Percentiles rank a stretch among this genome's conserved stretches.
phyloP scores from a whole-genome alignment of 371 early-diverging fungal species.

The Paraphysoderma sedebokerense region DNA sequence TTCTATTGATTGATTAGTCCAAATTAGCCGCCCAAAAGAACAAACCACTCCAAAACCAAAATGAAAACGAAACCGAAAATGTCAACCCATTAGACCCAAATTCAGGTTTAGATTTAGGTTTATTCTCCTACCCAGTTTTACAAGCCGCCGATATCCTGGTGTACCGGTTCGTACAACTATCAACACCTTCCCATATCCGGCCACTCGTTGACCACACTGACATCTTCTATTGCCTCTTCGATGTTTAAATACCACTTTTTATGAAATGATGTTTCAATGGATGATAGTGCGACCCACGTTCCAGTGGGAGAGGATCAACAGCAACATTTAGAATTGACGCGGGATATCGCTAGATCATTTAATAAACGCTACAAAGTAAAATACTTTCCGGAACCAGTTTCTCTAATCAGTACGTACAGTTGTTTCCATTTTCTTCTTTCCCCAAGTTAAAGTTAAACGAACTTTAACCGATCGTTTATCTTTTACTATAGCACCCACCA shows the following conservation, averaged over 20 bases:
- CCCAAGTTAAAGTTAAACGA: not conserved
- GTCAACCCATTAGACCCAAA: constrained; percentile 12
- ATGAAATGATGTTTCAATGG: too few species aligned
- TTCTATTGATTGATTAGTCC: constrained; percentile 7
- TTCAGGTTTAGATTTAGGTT: constrained; percentile 44
- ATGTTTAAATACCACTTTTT: not conserved
- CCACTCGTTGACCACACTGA: not conserved
- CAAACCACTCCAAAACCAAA: constrained; percentile 14
- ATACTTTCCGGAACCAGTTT: constrained; percentile 49
- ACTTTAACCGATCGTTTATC: not conserved
- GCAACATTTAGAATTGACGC: constrained; percentile 77
- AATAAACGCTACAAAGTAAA: constrained; percentile 41
- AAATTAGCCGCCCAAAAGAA: constrained; percentile 22
- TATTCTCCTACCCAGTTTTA: constrained; percentile 82
- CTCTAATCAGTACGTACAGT: constrained; percentile 30
- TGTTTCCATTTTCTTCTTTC: not conserved
- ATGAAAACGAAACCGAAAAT: constrained; percentile 23
- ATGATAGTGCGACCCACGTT: constrained; percentile 63
- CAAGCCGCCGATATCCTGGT: constrained; percentile 89
- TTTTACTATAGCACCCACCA: constrained; percentile 21
- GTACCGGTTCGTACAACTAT: constrained; percentile 35
- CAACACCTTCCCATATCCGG: not conserved
- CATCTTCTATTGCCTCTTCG: not conserved
- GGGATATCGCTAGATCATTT: constrained; percentile 51
- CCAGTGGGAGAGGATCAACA: constrained; percentile 90